Evolutionary conservation across 306 rosid species (phyloP).

Genomic region (Herpetospermum pedunculosum): DNA sequence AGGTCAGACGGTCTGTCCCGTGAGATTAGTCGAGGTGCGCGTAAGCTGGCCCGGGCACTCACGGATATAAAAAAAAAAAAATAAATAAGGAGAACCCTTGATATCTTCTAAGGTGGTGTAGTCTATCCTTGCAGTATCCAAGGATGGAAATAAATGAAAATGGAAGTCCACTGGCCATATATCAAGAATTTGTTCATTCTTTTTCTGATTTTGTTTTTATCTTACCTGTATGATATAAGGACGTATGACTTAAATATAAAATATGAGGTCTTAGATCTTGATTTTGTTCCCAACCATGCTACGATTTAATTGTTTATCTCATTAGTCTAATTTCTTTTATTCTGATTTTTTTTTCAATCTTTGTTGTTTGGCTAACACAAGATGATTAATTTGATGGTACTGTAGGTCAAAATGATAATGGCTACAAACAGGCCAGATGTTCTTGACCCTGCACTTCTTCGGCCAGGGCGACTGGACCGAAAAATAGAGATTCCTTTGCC

Average conservation of each 20-base stretch:
- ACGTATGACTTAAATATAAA: background rate
- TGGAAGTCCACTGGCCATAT: background rate
- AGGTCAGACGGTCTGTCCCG: too few species aligned
- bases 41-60: too few species aligned
- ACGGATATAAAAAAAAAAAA: too few species aligned
- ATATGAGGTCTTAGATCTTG: background rate
- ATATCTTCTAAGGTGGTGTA: background rate
- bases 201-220: background rate
- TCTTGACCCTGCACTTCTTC: slow-evolving; percentile 92
- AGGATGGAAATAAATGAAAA: background rate
- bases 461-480: slow-evolving; percentile 89
- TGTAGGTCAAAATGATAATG: slow-evolving; percentile 94
- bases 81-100: too few species aligned
- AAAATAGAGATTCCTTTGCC: slow-evolving; percentile 97
- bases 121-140: background rate
- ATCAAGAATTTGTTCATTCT: background rate
- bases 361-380: slow-evolving; percentile 4
- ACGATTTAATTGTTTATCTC: background rate
- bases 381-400: background rate
- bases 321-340: background rate
- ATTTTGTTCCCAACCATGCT: background rate
- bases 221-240: background rate
- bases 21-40: too few species aligned
- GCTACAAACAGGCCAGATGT: slow-evolving; percentile 94
- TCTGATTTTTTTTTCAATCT: background rate